Evolutionary conservation across 441 rosid species (phyloP).

Genomic region (Corymbia calophylla): DNA sequence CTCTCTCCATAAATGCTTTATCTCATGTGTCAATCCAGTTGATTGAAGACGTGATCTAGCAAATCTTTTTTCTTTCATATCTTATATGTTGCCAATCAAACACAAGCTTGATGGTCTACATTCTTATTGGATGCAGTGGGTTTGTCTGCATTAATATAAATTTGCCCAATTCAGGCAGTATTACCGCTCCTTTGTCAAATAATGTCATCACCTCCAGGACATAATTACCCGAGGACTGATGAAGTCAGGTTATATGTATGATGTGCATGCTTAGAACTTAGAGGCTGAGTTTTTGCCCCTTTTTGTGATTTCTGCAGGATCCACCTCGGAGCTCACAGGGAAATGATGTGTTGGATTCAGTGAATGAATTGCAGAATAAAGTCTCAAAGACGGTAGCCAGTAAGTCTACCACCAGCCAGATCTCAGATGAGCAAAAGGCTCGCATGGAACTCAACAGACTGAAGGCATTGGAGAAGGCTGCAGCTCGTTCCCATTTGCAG

Average conservation of each 20-base stretch:
- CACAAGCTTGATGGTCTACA: not conserved
- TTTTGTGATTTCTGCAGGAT: constrained; percentile 16
- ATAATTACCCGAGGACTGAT: not conserved
- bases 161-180: not conserved
- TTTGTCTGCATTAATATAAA: not conserved
- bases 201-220: not conserved
- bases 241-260: not conserved
- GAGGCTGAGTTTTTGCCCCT: not conserved
- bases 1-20: not conserved
- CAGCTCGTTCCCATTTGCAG: constrained; percentile 26
- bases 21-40: not conserved
- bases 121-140: not conserved
- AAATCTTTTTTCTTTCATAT: not conserved
- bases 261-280: not conserved
- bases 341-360: not conserved
- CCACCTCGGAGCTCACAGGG: constrained; percentile 1
- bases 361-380: constrained; percentile 5
- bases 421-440: constrained; percentile 65
- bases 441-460: constrained; percentile 79
- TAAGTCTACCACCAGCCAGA: constrained; percentile 17
- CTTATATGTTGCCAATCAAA: not conserved
- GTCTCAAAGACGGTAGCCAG: constrained; percentile 3
- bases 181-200: not conserved
- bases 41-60: not conserved
- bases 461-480: constrained; percentile 75